Conservation (phyloP, 257 asterid genomes). For the Nicotiana sylvestris region DNA sequence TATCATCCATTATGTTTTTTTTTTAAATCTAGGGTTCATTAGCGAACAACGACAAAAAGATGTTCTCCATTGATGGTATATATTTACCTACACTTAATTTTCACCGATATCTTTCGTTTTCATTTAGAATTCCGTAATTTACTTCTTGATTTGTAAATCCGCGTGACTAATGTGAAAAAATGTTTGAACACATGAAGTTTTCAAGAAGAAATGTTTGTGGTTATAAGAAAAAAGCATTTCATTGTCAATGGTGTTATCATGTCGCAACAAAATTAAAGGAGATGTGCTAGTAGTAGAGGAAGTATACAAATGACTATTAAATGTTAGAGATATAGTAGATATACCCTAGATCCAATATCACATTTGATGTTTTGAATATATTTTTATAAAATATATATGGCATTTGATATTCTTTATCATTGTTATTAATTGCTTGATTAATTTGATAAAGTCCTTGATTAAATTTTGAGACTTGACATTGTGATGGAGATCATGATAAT, state of each 20-base stretch:
- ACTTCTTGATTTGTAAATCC: not conserved
- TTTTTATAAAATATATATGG: too few species aligned
- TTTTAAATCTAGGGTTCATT: not conserved
- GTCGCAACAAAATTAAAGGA: not conserved
- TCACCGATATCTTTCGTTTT: not conserved
- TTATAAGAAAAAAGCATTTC: not conserved
- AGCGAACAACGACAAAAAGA: not conserved
- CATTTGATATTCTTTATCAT: too few species aligned
- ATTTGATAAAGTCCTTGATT: too few species aligned
- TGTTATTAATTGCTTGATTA: too few species aligned
- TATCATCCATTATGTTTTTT: not conserved
- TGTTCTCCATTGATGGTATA: not conserved
- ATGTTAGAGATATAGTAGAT: too few species aligned
- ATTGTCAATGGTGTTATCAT: not conserved
- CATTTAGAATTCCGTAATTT: not conserved
- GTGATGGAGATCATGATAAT: too few species aligned
- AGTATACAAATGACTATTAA: not conserved
- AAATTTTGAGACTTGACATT: too few species aligned
- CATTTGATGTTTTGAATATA: too few species aligned
- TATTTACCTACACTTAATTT: not conserved
- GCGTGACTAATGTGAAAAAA: not conserved
- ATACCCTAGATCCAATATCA: too few species aligned
- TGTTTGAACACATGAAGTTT: not conserved
- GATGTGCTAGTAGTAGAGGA: not conserved
- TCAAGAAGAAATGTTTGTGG: not conserved